Percentiles rank a stretch among this genome's conserved stretches.
Evolutionary conservation across 139 green algal species (phyloP).

Genomic region (Dunaliella primolecta): DNA sequence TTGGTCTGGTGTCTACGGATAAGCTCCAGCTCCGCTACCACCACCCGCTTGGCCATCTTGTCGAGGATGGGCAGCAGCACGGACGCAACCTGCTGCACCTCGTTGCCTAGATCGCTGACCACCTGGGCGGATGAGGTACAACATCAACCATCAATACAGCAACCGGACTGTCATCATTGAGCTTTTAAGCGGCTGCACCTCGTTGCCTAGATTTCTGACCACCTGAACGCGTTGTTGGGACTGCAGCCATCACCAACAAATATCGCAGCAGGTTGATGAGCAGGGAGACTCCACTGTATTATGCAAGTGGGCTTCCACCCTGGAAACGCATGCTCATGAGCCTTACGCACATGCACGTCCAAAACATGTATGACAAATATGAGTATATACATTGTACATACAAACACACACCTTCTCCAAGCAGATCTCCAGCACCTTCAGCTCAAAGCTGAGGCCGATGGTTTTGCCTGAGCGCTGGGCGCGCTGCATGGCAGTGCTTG

Average conservation of each 20-base stretch:
- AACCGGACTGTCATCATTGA: background rate
- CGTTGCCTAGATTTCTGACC: too few species aligned
- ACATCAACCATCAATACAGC: background rate
- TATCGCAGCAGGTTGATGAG: too few species aligned
- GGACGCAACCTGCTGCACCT: conserved; percentile 71
- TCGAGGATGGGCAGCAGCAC: conserved; percentile 82
- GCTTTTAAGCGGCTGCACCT: too few species aligned
- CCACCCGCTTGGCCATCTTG: conserved; percentile 69
- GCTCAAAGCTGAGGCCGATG: conserved; percentile 34
- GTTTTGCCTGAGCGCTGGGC: background rate
- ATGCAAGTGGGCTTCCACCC: too few species aligned
- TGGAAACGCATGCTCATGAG: too few species aligned
- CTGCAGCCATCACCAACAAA: too few species aligned
- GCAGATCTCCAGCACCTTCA: conserved; percentile 44
- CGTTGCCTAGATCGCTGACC: conserved; percentile 62
- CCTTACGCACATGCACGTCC: too few species aligned
- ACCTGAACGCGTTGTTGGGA: too few species aligned
- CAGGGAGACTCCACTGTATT: too few species aligned
- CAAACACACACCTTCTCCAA: conserved; percentile 16
- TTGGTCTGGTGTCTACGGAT: conserved; percentile 84
- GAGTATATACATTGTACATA: too few species aligned
- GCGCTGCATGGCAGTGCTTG: conserved; percentile 4
- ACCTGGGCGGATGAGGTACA: too few species aligned
- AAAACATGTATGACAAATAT: too few species aligned
- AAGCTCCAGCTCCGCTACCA: conserved; percentile 76